Evolutionary conservation across 2,329 filamentous ascomycete species (phyloP), one percentile per base, ranked within the genome.

Genomic region (Hansfordia pulvinata): DNA sequence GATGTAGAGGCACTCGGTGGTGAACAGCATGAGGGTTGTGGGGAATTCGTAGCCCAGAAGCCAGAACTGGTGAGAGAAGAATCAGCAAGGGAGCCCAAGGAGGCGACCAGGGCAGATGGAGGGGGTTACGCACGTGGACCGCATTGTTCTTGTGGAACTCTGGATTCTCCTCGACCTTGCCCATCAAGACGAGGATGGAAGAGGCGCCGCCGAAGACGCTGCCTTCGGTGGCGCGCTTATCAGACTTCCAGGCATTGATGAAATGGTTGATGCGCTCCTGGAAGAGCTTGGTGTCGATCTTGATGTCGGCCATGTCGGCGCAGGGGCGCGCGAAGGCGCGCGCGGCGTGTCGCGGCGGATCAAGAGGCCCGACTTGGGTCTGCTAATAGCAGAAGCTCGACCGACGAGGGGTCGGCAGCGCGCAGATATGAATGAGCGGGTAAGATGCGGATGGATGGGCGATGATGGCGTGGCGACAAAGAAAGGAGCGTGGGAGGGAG

Each of bases 21-120:
- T 96, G 51, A 98, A 76, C 27, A 98, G 68, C 64, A 98, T 84
- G 36, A 98, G 64, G 0, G 90, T 98, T 20, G 88, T 86, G 18
- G 90, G 90, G 47, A 98, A 98, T 53, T 98, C 90, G 63, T 98
- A 98, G 44, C 90, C 90, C 35, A 98, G 71, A 29, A 98, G 68
- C 92, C 92, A 98, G 56, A 96, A 93, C 86, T 94, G 52, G 33
- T 38, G 21, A 34, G 23, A 25, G 19, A n/a, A n/a, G n/a, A 17
- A 41, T 42, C 30, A 39, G 36, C 26, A 32, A 46, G 13, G 16
- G 12, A 29, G 17, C 14, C 23, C 20, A 26, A 26, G 33, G 14
- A 30, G 33, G 16, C 26, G 30, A 19, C 26, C 19, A 19, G 17
- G 23, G 19, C 18, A 16, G n/a, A 20, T 16, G 14, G 11, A 10